Conservation (phyloP, 2,329 filamentous ascomycete species). For the Fusarium acutatum region DNA sequence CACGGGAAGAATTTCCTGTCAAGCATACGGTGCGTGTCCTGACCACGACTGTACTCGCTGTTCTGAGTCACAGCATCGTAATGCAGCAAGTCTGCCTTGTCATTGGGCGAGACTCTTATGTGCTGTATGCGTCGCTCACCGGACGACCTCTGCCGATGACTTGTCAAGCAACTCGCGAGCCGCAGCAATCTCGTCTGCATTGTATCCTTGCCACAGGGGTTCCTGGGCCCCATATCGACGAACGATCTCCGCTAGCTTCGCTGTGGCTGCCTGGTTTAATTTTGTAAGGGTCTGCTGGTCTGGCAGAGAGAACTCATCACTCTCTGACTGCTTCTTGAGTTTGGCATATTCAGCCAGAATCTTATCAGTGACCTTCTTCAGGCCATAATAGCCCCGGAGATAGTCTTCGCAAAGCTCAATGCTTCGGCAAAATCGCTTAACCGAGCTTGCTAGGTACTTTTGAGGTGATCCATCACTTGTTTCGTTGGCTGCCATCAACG, state of each 20-base stretch:
- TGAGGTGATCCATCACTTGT: conserved; percentile 52
- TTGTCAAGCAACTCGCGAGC: conserved; percentile 72
- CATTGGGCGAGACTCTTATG: conserved; percentile 14
- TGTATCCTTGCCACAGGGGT: conserved; percentile 76
- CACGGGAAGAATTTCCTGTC: conserved; percentile 9
- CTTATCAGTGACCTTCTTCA: conserved; percentile 72
- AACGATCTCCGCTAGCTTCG: conserved; percentile 80
- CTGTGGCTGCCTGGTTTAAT: conserved; percentile 76
- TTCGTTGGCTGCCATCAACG: conserved; percentile 72
- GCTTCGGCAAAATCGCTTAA: conserved; percentile 88
- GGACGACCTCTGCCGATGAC: conserved; percentile 55
- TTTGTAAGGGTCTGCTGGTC: conserved; percentile 67
- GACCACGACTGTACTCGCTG: conserved; percentile 10
- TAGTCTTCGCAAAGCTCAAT: conserved; percentile 95
- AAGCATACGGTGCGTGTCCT: conserved; percentile 7
- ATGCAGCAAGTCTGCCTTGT: conserved; percentile 8
- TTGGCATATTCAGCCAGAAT: conserved; percentile 57
- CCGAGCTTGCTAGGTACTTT: conserved; percentile 72
- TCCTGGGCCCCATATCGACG: conserved; percentile 68
- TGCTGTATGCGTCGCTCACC: conserved; percentile 46
- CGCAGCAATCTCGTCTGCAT: conserved; percentile 74
- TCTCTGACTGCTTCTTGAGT: conserved; percentile 55
- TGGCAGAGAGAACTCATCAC: conserved; percentile 63
- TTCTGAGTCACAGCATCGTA: conserved; percentile 21
- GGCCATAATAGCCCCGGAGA: conserved; percentile 88